Evolutionary conservation across 31 red algal species (phyloP).

Genomic region (Asparagopsis taxiformis): DNA sequence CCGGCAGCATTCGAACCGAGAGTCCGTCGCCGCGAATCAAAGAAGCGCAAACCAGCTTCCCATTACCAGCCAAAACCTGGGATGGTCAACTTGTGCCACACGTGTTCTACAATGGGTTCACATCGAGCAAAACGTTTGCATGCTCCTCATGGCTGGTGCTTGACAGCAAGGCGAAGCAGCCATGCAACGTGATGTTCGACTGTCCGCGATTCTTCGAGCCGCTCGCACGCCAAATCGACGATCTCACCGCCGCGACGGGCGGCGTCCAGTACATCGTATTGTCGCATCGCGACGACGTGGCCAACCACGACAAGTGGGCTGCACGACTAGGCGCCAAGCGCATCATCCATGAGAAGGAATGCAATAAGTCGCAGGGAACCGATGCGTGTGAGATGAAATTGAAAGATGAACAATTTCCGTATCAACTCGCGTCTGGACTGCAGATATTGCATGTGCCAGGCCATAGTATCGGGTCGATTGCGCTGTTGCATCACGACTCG

Average conservation of each 20-base stretch:
- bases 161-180: constrained; percentile 3
- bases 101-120: constrained; percentile 85
- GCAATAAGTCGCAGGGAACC: constrained; percentile 42
- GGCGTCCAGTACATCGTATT: constrained; percentile 70
- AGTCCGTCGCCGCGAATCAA: constrained; percentile 9
- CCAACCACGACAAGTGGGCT: constrained; percentile 88
- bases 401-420: constrained; percentile 69
- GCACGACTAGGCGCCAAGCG: constrained; percentile 45
- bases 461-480: constrained; percentile 76
- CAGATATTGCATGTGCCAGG: constrained; percentile 81
- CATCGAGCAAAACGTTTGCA: constrained; percentile 80
- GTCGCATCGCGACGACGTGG: constrained; percentile 90
- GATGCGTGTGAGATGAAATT: constrained; percentile 71
- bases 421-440: constrained; percentile 9
- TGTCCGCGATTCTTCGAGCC: constrained; percentile 80
- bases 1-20: constrained; percentile 74
- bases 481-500: constrained; percentile 42
- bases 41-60: constrained; percentile 19
- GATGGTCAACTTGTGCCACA: constrained; percentile 24
- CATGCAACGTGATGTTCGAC: constrained; percentile 70
- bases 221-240: constrained; percentile 64
- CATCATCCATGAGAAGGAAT: constrained; percentile 86
- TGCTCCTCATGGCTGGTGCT: constrained; percentile 69
- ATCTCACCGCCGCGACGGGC: constrained; percentile 14
- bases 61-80: constrained; percentile 16